phyloP scores from a whole-genome alignment of 805 yeast genomes.

The Saccharomycopsis lassenensis region DNA sequence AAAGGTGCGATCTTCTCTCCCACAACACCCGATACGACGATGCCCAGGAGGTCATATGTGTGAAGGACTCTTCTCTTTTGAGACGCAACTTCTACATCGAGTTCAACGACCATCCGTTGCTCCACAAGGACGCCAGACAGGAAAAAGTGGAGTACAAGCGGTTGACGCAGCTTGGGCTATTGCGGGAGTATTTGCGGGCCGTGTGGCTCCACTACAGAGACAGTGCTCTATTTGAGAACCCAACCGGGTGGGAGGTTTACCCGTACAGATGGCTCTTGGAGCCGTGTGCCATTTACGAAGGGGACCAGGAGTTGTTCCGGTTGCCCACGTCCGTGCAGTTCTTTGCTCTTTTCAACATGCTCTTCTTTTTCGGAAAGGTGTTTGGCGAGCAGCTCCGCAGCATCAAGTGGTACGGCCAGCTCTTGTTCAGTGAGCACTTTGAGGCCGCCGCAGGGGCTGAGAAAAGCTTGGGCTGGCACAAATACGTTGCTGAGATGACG shows the following conservation, averaged over 20 bases:
- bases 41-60: slow-evolving; percentile 85
- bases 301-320: neutral
- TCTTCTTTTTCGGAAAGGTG: slow-evolving; percentile 16
- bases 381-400: slow-evolving; percentile 22
- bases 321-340: neutral
- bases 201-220: slow-evolving; percentile 18
- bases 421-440: neutral
- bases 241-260: slow-evolving; percentile 22
- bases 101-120: slow-evolving; percentile 43
- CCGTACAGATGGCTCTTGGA: slow-evolving; percentile 7
- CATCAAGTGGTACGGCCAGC: slow-evolving; percentile 19
- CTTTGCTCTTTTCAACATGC: slow-evolving; percentile 20
- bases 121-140: slow-evolving; percentile 22
- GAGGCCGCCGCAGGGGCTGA: slow-evolving; percentile 21
- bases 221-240: slow-evolving; percentile 20
- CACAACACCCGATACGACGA: slow-evolving; percentile 66
- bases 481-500: slow-evolving; percentile 20
- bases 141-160: slow-evolving; percentile 20
- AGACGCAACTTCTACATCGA: slow-evolving; percentile 73
- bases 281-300: neutral
- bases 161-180: slow-evolving; percentile 19
- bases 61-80: slow-evolving; percentile 56
- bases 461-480: slow-evolving; percentile 1
- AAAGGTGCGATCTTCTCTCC: slow-evolving; percentile 62
- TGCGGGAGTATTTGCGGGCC: slow-evolving; percentile 19